Conservation (phyloP, 2,329 filamentous ascomycete species). For the Botryotinia globosa region DNA sequence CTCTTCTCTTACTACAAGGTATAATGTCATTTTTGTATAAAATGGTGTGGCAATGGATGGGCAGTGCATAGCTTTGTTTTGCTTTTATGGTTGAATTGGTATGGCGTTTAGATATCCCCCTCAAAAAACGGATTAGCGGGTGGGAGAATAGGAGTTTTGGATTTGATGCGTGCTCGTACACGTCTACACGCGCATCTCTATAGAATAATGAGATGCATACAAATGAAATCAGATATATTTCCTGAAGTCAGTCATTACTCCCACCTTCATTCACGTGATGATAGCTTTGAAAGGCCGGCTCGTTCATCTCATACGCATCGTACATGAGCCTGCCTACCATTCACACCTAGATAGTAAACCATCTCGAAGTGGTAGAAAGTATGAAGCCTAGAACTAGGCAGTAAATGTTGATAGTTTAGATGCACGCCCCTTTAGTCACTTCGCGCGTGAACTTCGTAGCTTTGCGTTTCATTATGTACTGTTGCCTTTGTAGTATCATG, state of each 20-base stretch:
- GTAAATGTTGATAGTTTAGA: too few relatives aligned
- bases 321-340: background rate
- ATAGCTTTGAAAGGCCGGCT: background rate
- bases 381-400: background rate
- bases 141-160: constrained; percentile 8
- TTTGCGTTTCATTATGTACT: background rate
- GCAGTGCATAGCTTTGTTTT: constrained; percentile 1
- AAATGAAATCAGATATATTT: background rate
- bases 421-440: background rate
- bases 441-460: background rate
- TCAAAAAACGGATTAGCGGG: constrained; percentile 3
- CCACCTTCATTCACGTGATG: background rate
- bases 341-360: background rate
- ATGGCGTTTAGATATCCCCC: constrained; percentile 17
- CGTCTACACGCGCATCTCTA: background rate
- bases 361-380: too few relatives aligned
- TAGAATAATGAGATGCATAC: background rate
- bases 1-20: background rate
- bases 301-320: background rate
- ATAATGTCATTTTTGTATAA: constrained; percentile 1
- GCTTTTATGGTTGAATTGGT: background rate
- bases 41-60: constrained; percentile 1
- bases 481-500: background rate
- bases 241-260: background rate
- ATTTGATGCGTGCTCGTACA: background rate